phyloP scores from a whole-genome alignment of 768 basidiomycete genomes.

The Harrya chromipes region DNA sequence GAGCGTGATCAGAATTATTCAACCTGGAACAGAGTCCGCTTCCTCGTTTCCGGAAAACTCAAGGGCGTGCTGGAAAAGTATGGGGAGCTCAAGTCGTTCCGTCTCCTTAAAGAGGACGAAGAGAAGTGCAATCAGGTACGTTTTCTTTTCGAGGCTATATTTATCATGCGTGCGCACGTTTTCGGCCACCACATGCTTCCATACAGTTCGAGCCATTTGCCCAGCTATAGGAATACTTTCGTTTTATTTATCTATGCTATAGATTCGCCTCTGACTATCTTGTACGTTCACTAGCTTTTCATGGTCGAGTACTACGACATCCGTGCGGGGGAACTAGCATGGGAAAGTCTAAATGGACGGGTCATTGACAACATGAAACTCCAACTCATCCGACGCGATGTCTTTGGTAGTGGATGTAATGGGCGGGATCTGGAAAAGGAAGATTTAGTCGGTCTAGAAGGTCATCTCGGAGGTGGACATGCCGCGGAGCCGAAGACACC shows the following conservation, averaged over 20 bases:
- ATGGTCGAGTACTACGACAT: slow-evolving; percentile 68
- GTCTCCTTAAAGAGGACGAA: slow-evolving; percentile 23
- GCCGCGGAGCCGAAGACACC: slow-evolving; percentile 38
- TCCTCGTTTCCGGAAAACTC: slow-evolving; percentile 28
- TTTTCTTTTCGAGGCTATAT: slow-evolving; percentile 3
- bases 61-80: slow-evolving; percentile 29
- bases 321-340: slow-evolving; percentile 53
- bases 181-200: slow-evolving; percentile 5
- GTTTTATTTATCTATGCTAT: neutral
- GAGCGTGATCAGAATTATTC: slow-evolving; percentile 23
- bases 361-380: slow-evolving; percentile 53
- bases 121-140: slow-evolving; percentile 29
- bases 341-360: slow-evolving; percentile 45
- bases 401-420: slow-evolving; percentile 18
- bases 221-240: neutral
- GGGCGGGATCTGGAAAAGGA: slow-evolving; percentile 29
- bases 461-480: slow-evolving; percentile 30
- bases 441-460: slow-evolving; percentile 24
- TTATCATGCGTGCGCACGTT: neutral
- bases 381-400: slow-evolving; percentile 37
- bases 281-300: slow-evolving; percentile 38
- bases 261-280: slow-evolving; percentile 15
- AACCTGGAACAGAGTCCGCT: slow-evolving; percentile 22
- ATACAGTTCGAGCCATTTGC: slow-evolving; percentile 5
- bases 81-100: slow-evolving; percentile 31